Evolutionary conservation across 2,329 filamentous ascomycete genomes (phyloP).

Genomic region (Myriosclerotinia duriaeana): DNA sequence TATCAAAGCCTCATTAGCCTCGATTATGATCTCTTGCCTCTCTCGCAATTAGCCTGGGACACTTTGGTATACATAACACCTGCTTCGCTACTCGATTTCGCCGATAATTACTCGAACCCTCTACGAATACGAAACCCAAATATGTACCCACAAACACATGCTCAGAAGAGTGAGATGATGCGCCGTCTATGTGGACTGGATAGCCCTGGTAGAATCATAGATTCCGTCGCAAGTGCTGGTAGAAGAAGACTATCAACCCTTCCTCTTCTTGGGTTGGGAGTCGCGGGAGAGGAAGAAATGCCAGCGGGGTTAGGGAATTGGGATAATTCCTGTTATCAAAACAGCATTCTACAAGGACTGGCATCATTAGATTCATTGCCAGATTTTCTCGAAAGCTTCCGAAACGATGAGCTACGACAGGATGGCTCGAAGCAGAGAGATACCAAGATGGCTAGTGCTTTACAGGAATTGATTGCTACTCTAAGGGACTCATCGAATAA

Average conservation of each 20-base stretch:
- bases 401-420: conserved; percentile 36
- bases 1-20: conserved; percentile 37
- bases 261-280: conserved; percentile 39
- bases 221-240: conserved; percentile 57
- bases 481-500: conserved; percentile 70
- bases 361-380: conserved; percentile 71
- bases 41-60: conserved; percentile 60
- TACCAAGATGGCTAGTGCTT: conserved; percentile 40
- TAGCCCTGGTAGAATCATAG: conserved; percentile 52
- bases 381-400: conserved; percentile 58
- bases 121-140: conserved; percentile 51
- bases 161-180: conserved; percentile 64
- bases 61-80: conserved; percentile 57
- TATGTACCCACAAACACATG: conserved; percentile 47
- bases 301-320: conserved; percentile 79
- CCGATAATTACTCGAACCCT: conserved; percentile 47
- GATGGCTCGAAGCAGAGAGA: conserved; percentile 30
- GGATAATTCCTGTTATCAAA: conserved; percentile 97
- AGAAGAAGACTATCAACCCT: conserved; percentile 56
- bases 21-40: conserved; percentile 43
- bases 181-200: conserved; percentile 62
- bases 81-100: conserved; percentile 53
- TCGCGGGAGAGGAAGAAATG: conserved; percentile 43
- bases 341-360: conserved; percentile 85
- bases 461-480: conserved; percentile 61